Conservation (phyloP, 805 yeast genomes). For the Candida broadrunensis region DNA sequence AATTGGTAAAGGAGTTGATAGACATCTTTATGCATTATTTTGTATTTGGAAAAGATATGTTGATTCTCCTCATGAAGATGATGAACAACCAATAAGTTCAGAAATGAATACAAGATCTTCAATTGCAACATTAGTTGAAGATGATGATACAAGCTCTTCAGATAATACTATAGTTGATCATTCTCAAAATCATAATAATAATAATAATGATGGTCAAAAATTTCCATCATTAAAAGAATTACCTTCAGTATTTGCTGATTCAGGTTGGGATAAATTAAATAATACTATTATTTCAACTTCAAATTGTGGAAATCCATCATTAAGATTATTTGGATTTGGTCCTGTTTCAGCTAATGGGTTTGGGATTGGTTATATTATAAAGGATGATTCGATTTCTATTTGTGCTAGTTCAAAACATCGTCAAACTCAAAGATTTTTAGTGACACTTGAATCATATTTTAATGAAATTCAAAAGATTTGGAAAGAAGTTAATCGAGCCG, state of each 20-base stretch:
- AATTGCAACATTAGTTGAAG: constrained; percentile 12
- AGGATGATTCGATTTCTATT: constrained; percentile 48
- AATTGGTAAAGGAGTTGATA: constrained; percentile 84
- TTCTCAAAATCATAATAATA: neutral
- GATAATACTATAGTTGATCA: constrained; percentile 29
- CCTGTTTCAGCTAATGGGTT: constrained; percentile 59
- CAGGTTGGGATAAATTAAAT: constrained; percentile 84
- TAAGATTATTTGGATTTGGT: constrained; percentile 57
- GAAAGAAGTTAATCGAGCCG: constrained; percentile 2
- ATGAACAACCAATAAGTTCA: constrained; percentile 18
- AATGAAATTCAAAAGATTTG: constrained; percentile 39
- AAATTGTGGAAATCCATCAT: constrained; percentile 61
- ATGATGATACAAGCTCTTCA: constrained; percentile 17
- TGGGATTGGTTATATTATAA: constrained; percentile 55
- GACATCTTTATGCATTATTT: constrained; percentile 84
- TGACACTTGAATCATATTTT: constrained; percentile 49
- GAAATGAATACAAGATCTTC: constrained; percentile 16
- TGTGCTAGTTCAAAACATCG: constrained; percentile 61
- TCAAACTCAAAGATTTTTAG: constrained; percentile 54
- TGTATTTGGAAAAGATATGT: constrained; percentile 79
- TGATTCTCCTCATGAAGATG: constrained; percentile 12
- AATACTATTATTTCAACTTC: constrained; percentile 70
- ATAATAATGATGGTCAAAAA: constrained; percentile 11
- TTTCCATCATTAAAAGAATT: constrained; percentile 30
- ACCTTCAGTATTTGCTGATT: constrained; percentile 78